These are phyloP conservation scores for Vitis hybrid DNA, from an alignment of 177 flowering plant genomes.

Conservation along the genomic window DNA sequence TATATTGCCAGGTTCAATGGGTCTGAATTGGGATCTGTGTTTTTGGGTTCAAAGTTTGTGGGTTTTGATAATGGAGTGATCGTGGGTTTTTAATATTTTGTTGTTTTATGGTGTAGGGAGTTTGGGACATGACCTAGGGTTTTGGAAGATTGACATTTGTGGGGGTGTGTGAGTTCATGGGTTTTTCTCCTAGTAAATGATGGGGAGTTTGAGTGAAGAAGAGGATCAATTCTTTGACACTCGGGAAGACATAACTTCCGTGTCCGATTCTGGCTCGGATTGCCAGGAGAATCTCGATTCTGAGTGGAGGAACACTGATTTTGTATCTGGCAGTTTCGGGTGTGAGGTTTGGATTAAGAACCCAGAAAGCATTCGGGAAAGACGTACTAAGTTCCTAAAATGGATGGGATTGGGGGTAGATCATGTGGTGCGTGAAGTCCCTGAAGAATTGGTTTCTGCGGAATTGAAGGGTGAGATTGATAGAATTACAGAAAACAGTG, in stretches of 20 bases:
- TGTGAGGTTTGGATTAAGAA: slow-evolving; percentile 57
- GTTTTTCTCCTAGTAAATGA: slow-evolving; percentile 11
- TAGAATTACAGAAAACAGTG: slow-evolving; percentile 38
- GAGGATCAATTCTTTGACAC: slow-evolving; percentile 60
- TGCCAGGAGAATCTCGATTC: slow-evolving; percentile 28
- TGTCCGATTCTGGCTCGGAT: slow-evolving; percentile 43
- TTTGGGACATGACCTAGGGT: background rate
- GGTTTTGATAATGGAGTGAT: background rate
- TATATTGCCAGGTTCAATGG: background rate
- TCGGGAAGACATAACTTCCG: slow-evolving; percentile 41
- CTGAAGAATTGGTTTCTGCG: slow-evolving; percentile 10
- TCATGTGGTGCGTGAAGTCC: slow-evolving; percentile 16
- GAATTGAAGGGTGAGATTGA: slow-evolving; percentile 9
- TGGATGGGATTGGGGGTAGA: slow-evolving; percentile 49
- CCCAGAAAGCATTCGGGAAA: slow-evolving; percentile 52
- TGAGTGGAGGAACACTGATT: slow-evolving; percentile 6
- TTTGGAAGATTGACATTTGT: background rate
- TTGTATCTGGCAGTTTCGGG: slow-evolving; percentile 13
- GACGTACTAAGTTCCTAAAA: slow-evolving; percentile 56
- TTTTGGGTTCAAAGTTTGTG: background rate
- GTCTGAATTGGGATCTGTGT: background rate
- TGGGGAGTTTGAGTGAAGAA: slow-evolving; percentile 35
- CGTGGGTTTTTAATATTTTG: background rate
- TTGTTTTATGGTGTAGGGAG: background rate
- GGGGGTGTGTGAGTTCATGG: slow-evolving; percentile 17